Evolutionary conservation across 148 eudicot genomes (phyloP).

Genomic region (Nyssa sinensis): DNA sequence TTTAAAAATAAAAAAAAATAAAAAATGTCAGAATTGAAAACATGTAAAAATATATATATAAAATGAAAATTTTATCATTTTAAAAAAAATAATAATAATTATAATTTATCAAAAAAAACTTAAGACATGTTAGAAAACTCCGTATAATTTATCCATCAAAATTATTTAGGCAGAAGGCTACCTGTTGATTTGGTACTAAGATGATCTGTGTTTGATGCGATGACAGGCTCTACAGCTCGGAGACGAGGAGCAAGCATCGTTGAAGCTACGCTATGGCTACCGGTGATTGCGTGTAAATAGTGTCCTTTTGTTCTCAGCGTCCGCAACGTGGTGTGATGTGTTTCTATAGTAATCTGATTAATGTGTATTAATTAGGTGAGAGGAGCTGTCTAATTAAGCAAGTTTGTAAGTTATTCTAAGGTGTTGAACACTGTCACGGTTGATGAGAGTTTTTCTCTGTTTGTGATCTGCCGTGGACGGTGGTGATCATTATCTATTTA

Average conservation of each 20-base stretch:
- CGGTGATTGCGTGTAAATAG: slow-evolving; percentile 14
- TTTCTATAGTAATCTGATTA: too few species aligned
- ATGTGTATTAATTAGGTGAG: background rate
- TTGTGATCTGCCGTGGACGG: slow-evolving; percentile 9
- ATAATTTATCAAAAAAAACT: too few species aligned
- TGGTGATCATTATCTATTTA: background rate
- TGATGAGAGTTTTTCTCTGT: background rate
- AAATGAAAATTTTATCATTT: too few species aligned
- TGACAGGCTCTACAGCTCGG: slow-evolving; percentile 77
- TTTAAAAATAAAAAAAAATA: too few species aligned
- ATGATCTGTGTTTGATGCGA: background rate
- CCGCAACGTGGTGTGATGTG: background rate
- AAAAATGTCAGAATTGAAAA: too few species aligned
- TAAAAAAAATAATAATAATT: too few species aligned
- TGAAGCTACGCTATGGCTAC: background rate
- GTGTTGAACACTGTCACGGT: background rate
- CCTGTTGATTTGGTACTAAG: too few species aligned
- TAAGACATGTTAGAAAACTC: too few species aligned
- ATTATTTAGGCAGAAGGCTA: too few species aligned
- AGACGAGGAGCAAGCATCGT: slow-evolving; percentile 60
- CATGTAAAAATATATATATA: too few species aligned
- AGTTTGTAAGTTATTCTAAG: background rate
- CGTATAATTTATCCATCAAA: too few species aligned
- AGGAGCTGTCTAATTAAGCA: background rate
- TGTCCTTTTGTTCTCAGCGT: background rate